These are phyloP conservation scores for Saccharomycopsis malanga DNA, from an alignment of 805 yeast genomes.

Conservation along the genomic window DNA sequence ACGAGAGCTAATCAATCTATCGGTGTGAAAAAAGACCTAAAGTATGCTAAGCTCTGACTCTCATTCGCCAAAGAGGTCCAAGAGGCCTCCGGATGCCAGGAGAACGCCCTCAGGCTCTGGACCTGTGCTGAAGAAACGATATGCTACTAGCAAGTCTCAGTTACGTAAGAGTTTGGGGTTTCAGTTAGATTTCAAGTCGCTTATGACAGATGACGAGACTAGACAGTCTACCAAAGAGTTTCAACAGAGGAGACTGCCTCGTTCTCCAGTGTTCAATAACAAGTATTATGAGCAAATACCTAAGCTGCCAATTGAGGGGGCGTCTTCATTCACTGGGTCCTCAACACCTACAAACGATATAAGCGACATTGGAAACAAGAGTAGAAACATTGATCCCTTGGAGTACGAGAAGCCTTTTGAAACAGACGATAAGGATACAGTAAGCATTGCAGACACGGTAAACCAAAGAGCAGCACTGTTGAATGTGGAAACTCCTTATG, in stretches of 20 bases:
- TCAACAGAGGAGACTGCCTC: neutral
- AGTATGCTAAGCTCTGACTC: too few relatives aligned
- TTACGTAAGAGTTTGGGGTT: conserved; percentile 15
- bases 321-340: neutral
- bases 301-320: neutral
- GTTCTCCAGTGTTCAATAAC: neutral
- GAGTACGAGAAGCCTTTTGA: neutral
- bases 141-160: conserved; percentile 12
- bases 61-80: too few relatives aligned
- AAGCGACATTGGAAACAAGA: neutral
- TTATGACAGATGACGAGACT: neutral
- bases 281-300: neutral
- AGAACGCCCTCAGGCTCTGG: too few relatives aligned
- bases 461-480: neutral
- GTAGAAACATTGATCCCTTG: neutral
- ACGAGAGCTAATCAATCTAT: too few relatives aligned
- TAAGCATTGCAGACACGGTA: neutral
- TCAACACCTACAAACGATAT: neutral
- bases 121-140: conserved; percentile 15
- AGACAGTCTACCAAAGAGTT: neutral
- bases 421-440: neutral
- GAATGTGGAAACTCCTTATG: neutral
- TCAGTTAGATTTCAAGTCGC: conserved; percentile 4
- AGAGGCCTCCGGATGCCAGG: too few relatives aligned
- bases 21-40: too few relatives aligned